Conservation (phyloP, 805 yeast species). For the Limtongia smithiae region DNA sequence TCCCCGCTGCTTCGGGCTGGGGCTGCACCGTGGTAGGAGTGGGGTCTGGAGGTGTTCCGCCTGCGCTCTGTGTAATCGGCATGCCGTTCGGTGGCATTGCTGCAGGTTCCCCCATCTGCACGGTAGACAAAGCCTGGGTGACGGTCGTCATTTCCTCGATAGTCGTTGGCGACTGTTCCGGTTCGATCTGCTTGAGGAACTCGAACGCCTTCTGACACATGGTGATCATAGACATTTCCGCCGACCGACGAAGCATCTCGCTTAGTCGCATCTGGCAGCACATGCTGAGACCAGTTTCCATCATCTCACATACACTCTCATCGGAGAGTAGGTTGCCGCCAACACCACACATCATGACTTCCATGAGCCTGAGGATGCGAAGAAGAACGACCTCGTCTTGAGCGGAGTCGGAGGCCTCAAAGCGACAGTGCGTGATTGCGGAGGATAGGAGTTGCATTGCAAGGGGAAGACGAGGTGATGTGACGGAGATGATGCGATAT, state of each 20-base stretch:
- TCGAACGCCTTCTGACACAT: conserved; percentile 68
- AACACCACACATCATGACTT: conserved; percentile 60
- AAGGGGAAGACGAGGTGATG: conserved; percentile 53
- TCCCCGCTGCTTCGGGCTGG: conserved; percentile 12
- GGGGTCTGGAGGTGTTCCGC: too few species aligned
- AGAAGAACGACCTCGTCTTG: conserved; percentile 88
- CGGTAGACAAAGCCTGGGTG: conserved; percentile 48
- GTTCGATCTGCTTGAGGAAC: conserved; percentile 55
- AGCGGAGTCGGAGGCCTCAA: conserved; percentile 89
- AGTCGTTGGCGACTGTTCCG: conserved; percentile 38
- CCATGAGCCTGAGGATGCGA: conserved; percentile 74
- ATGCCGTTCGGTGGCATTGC: conserved; percentile 17
- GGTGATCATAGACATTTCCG: conserved; percentile 72
- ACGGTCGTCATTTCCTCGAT: conserved; percentile 35
- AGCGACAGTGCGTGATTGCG: conserved; percentile 87
- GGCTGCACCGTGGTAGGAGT: conserved; percentile 17
- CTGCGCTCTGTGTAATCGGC: conserved; percentile 12
- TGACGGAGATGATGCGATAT: conserved; percentile 58
- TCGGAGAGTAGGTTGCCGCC: conserved; percentile 68
- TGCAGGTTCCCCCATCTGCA: conserved; percentile 52
- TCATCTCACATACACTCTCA: conserved; percentile 78
- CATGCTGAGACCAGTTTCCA: conserved; percentile 85
- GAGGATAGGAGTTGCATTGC: conserved; percentile 64
- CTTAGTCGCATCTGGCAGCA: conserved; percentile 91
- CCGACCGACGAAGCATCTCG: conserved; percentile 82